Conservation (phyloP, 2,329 filamentous ascomycete species). For the Arthroderma uncinatum region DNA sequence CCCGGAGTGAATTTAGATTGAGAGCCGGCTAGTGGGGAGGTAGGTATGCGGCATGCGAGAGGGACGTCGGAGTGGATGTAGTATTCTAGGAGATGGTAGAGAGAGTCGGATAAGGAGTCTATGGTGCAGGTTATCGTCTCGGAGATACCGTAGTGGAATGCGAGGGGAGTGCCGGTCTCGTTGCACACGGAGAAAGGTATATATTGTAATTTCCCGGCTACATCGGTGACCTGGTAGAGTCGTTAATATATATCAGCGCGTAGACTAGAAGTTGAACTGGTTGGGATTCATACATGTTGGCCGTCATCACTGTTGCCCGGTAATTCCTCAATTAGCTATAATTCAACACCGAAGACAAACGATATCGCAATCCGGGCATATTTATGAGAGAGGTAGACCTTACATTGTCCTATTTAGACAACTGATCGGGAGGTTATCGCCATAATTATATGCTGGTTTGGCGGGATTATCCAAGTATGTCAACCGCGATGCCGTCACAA, state of each 20-base stretch:
- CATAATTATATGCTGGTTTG: conserved; percentile 34
- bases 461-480: conserved; percentile 10
- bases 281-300: conserved; percentile 51
- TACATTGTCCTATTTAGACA: conserved; percentile 45
- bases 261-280: background rate
- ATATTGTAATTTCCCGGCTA: conserved; percentile 74
- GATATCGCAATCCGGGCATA: too few species aligned
- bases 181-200: conserved; percentile 83
- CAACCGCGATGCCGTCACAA: conserved; percentile 1
- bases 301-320: conserved; percentile 57
- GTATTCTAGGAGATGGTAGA: conserved; percentile 57
- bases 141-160: conserved; percentile 69
- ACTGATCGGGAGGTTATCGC: conserved; percentile 40
- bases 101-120: conserved; percentile 41
- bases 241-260: background rate
- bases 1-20: background rate
- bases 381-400: conserved; percentile 15
- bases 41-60: conserved; percentile 77
- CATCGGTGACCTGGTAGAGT: conserved; percentile 36
- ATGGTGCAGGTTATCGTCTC: conserved; percentile 50
- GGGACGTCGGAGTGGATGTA: conserved; percentile 96
- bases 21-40: conserved; percentile 25
- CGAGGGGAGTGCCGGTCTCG: conserved; percentile 71
- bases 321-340: background rate
- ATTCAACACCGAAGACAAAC: too few species aligned